Base-by-base conservation (phyloP, 2,329 filamentous ascomycete genomes). In the Catunica adiposa region DNA sequence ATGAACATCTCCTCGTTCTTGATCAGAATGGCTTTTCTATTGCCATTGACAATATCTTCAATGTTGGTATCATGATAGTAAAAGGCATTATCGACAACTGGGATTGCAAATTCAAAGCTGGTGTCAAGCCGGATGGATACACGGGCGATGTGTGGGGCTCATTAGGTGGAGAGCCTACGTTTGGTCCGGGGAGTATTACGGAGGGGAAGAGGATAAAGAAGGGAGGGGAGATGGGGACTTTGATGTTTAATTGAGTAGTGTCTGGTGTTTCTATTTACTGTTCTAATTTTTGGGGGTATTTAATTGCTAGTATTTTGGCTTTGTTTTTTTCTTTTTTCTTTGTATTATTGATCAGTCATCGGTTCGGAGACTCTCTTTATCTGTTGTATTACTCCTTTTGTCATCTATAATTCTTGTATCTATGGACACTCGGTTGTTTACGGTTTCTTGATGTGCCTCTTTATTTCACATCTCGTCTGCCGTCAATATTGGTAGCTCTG, bases 61-160 rank as follows among this genome's bases (percentile, higher is more conserved):
- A 72, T 3, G 82, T 81, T 0, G 84, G 83, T 1, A 71, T 82
- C 3, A 70, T 79, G 62, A 79, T 88, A 29, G 73, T 85, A 11
- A 69, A 74, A 60, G 82, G 81, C 1, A 82, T 88, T 56, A 58
- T 86, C 11, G 57, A 65, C 0, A 73, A 69, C 3, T 88, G 84
- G 84, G 68, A 80, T 42, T 64, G 64, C 14, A 79, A 69, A 0
- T 87, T 81, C 61, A 66, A 70, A 37, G 60, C 64, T 1, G 84
- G 84, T 2, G 66, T 87, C 40, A 64, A 69, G 59, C 68, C 82
- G 0, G 68, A 64, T 1, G 86, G 86, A 62, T 87, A 87, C 62
- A 68, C 86, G 38, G 83, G 83, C 4, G 82, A 86, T 63, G 81
- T 87, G 55, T 82, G 86, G 61, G 83, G 82, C 14, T 81, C 76